Evolutionary conservation across 768 basidiomycete genomes (phyloP), one percentile per base, ranked within the genome.

Genomic region (Kwoniella sp.): DNA sequence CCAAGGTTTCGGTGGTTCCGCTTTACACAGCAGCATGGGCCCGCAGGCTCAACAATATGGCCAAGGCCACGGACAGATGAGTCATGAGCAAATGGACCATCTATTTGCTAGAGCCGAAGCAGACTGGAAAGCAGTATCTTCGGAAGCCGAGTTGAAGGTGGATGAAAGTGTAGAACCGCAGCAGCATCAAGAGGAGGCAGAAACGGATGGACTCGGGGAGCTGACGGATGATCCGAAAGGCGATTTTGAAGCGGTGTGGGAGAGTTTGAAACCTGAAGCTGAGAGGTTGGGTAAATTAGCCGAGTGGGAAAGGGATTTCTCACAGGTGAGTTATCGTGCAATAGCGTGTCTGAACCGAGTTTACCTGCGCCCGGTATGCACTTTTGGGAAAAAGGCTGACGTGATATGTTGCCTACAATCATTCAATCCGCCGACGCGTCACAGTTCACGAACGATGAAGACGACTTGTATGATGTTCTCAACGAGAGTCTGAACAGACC

Each of bases 291-390:
- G 66, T 29, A 69, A 79, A 52, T 63, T 80, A 7, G 77, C 79
- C 13, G 74, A 79, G 55, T 80, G 79, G 79, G 79, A 80, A 38
- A 76, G 65, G 34, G 77, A 79, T 37, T 80, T 77, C 53, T 77
- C 76, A 0, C 79, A 78, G 65, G 77, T 78, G 48, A 69, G 73
- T 62, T n/a, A n/a, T n/a, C n/a, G n/a, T n/a, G n/a, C n/a, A n/a
- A n/a, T n/a, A n/a, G n/a, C n/a, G n/a, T n/a, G n/a, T n/a, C n/a
- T n/a, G n/a, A 3, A 22, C 61, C 38, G 23, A 13, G 13, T 20
- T n/a, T n/a, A n/a, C n/a, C n/a, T n/a, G n/a, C n/a, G n/a, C n/a
- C n/a, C n/a, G n/a, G n/a, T n/a, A n/a, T n/a, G n/a, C 38, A 9
- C 38, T n/a, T 45, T 45, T 45, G 11, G 38, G 38, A n/a, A n/a